Base-by-base conservation (phyloP, 2,329 filamentous ascomycete genomes). In the Talaromyces sp. region DNA sequence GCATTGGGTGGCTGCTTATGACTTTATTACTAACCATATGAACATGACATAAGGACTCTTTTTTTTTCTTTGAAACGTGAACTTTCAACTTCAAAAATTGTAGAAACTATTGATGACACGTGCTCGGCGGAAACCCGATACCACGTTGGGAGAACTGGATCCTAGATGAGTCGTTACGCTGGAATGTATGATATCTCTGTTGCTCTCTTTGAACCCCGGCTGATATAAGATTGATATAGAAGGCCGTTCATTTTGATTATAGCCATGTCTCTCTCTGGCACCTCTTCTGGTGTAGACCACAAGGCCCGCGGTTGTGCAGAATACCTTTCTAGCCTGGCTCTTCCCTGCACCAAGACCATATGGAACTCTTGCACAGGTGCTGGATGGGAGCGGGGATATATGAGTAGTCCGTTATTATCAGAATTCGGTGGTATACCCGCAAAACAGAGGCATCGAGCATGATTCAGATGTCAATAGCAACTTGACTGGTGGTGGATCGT, bases 101-200 rank as follows among this genome's bases (percentile, higher is more conserved):
- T 27, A 27, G 5, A 27, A 27, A 27, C 5, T 27, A 3, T 27
- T 27, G 27, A 27, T 27, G 27, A 27, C 5, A 27, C 50, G 5
- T 48, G 31, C 19, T 50, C 43, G 9, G 10, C 24, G 43, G 35
- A 62, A 62, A 56, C 13, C 37, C 33, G 1, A 24, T 54, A 16
- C 48, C 60, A 41, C 45, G 16, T 10, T 62, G 60, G 60, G 48
- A 62, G 31, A 33, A 10, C 27, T 62, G 60, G 60, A 45, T 62
- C 19, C n/a, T 62, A 7, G 48, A 39, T 10, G 60, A 62, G 60
- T 62, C 60, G n/a, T 27, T 31, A 16, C 60, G 60, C 4, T 35
- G 60, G 60, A 56, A 62, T 14, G 47, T 33, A 52, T 13, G 33
- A 52, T 27, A 39, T 48, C 19, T 48, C 14, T 35, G 27, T 13